Conservation (phyloP, 176 grass and related monocot genomes). For the Juncus effusus region DNA sequence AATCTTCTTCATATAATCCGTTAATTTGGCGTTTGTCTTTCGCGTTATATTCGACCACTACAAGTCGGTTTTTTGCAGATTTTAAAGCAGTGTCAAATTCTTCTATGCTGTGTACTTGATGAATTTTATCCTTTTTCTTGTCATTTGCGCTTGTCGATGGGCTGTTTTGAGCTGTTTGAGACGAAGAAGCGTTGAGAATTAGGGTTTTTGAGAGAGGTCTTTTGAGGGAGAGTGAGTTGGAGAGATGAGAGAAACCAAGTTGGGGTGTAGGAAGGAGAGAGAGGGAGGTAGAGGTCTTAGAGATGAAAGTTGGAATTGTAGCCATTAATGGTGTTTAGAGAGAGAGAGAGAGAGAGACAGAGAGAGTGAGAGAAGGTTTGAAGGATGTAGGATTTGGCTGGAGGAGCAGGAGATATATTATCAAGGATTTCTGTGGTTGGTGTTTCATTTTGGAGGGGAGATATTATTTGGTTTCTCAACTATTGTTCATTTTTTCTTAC, state of each 20-base stretch:
- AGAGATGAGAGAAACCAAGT: background rate
- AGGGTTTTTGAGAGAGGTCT: conserved; percentile 10
- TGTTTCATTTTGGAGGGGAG: conserved; percentile 4
- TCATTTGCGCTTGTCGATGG: conserved; percentile 2
- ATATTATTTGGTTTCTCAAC: conserved; percentile 23
- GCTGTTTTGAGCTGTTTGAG: conserved; percentile 9
- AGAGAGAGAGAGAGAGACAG: background rate
- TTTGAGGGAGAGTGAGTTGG: background rate
- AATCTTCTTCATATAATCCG: background rate
- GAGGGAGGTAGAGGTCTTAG: conserved; percentile 14
- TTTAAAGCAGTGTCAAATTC: conserved; percentile 71
- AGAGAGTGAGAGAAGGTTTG: background rate
- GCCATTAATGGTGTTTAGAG: conserved; percentile 28
- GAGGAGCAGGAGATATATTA: background rate
- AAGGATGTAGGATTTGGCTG: background rate
- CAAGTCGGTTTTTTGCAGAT: conserved; percentile 64
- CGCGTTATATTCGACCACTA: conserved; percentile 92
- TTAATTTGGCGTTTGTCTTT: conserved; percentile 43
- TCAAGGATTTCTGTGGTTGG: conserved; percentile 27
- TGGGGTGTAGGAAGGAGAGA: background rate
- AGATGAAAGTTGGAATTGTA: conserved; percentile 53
- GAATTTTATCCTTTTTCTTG: conserved; percentile 17
- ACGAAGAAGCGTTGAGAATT: background rate
- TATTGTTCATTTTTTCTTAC: no score
- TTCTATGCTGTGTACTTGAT: conserved; percentile 51